A percentile compares a stretch with the other conserved stretches of the same genome.
Evolutionary conservation across 179 eudicot species (phyloP).

Genomic region (Sideroxylon spinosum): DNA sequence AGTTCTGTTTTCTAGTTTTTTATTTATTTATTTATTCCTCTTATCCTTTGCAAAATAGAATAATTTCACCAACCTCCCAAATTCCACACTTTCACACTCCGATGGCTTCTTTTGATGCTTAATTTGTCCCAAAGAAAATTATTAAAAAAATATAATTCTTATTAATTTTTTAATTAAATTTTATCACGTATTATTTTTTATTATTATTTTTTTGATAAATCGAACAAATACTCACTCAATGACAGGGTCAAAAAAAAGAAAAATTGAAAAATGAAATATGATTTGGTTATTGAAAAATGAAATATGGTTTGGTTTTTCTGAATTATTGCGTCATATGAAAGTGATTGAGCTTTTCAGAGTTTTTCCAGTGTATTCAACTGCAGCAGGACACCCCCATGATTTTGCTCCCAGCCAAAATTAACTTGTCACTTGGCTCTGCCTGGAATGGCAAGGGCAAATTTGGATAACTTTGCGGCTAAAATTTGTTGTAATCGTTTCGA

Average conservation of each 20-base stretch:
- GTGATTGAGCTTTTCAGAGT: background rate
- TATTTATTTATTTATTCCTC: conserved; percentile 10
- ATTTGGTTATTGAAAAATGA: background rate
- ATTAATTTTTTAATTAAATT: too few species aligned
- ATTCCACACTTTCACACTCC: conserved; percentile 11
- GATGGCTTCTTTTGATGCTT: conserved; percentile 22
- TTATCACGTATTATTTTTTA: too few species aligned
- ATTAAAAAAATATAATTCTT: too few species aligned
- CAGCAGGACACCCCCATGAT: too few species aligned
- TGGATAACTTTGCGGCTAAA: too few species aligned
- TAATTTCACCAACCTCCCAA: conserved; percentile 2
- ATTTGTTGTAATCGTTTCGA: too few species aligned
- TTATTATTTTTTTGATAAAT: too few species aligned
- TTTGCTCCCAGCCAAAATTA: too few species aligned
- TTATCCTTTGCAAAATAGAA: conserved; percentile 21
- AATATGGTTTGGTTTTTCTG: background rate
- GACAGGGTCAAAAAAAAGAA: conserved; percentile 12
- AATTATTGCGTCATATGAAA: conserved; percentile 2
- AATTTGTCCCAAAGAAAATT: too few species aligned
- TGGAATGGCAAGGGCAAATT: too few species aligned
- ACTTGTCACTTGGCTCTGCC: too few species aligned
- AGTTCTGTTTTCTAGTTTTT: conserved; percentile 27
- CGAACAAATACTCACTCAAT: background rate
- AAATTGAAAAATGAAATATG: background rate
- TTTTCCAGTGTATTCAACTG: too few species aligned